These are phyloP conservation scores for Mycena sp. DNA, from an alignment of 1,284 basidiomycete species.

Conservation along the genomic window DNA sequence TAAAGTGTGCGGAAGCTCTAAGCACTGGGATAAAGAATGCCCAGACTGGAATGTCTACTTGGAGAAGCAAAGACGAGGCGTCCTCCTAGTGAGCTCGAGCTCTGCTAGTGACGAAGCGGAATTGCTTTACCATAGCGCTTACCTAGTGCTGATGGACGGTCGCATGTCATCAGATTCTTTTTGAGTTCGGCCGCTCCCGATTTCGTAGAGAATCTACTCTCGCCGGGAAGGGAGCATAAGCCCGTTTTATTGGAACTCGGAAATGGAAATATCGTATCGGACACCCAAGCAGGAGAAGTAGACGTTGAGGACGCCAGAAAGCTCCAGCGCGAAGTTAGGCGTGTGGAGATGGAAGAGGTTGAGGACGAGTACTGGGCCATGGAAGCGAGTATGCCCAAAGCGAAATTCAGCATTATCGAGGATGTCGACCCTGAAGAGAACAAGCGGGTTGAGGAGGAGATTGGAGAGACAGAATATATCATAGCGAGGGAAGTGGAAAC, in stretches of 20 bases:
- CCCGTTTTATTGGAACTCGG: neutral
- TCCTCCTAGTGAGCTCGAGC: neutral
- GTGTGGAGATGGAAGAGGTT: neutral
- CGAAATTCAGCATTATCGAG: neutral
- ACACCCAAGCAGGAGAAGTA: no score
- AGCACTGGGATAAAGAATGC: slow-evolving; percentile 21
- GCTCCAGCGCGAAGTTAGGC: no score
- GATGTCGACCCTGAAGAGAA: no score
- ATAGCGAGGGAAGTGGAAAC: no score
- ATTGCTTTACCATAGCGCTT: slow-evolving; percentile 3
- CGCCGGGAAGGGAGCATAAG: neutral
- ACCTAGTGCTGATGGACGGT: neutral
- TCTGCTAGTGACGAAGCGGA: neutral
- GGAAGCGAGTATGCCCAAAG: neutral
- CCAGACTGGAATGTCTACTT: neutral
- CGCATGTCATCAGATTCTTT: neutral
- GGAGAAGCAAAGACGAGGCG: neutral
- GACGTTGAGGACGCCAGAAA: no score
- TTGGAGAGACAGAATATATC: neutral
- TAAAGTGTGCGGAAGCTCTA: slow-evolving; percentile 17
- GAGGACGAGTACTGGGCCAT: slow-evolving; percentile 1
- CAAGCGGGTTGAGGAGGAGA: neutral
- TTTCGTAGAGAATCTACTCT: neutral
- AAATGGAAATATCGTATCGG: neutral
- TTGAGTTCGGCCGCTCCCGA: neutral